A percentile compares a stretch with the other conserved stretches of the same genome.
phyloP scores from a whole-genome alignment of 2,329 filamentous ascomycete genomes.

The Hymenoscyphus repandus region DNA sequence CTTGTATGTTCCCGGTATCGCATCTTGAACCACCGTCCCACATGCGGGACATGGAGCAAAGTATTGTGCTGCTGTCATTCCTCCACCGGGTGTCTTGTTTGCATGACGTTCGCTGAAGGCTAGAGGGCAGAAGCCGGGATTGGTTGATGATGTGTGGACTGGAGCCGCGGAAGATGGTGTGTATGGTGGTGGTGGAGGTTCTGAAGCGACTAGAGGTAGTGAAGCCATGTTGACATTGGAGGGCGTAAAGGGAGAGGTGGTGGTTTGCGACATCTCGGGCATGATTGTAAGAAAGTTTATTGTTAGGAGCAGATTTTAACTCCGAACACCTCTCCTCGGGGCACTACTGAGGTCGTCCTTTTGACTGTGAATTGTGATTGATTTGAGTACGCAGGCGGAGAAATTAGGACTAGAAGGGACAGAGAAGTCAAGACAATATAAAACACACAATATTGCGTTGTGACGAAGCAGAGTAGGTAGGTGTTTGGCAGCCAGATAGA shows the following conservation, averaged over 20 bases:
- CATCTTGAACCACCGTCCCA: conserved; percentile 12
- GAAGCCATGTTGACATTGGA: not conserved
- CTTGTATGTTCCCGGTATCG: conserved; percentile 19
- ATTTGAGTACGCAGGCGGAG: too few relatives aligned
- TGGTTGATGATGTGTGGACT: conserved; percentile 2
- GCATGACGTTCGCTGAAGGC: conserved; percentile 22
- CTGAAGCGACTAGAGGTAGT: not conserved
- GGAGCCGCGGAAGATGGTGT: not conserved
- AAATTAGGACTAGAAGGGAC: too few relatives aligned
- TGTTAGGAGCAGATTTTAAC: too few relatives aligned
- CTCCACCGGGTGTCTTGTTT: conserved; percentile 19
- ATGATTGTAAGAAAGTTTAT: conserved; percentile 6
- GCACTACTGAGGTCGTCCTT: too few relatives aligned
- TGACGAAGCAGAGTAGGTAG: not conserved
- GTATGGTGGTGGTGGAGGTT: conserved; percentile 8
- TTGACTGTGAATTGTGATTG: too few relatives aligned
- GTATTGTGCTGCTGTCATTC: conserved; percentile 20
- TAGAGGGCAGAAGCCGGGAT: conserved; percentile 24
- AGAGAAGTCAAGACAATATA: too few relatives aligned
- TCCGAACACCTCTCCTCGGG: too few relatives aligned
- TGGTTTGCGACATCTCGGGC: conserved; percentile 4
- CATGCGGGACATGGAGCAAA: conserved; percentile 21
- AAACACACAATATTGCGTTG: too few relatives aligned
- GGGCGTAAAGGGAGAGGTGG: not conserved
- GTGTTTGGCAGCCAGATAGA: not conserved